phyloP scores from a whole-genome alignment of 1,284 basidiomycete genomes.

The Boletus austroedulis region DNA sequence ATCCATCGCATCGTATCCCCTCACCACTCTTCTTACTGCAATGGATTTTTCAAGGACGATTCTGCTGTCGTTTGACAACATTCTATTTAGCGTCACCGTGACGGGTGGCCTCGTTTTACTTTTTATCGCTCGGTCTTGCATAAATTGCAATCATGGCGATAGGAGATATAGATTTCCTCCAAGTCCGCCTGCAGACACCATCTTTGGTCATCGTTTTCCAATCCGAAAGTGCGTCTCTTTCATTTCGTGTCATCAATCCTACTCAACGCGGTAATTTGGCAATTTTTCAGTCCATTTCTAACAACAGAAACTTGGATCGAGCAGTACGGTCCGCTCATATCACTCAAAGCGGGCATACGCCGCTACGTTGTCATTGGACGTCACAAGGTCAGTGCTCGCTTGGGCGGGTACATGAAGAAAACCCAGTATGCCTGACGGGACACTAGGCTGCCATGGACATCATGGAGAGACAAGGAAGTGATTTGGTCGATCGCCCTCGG shows the following conservation, averaged over 20 bases:
- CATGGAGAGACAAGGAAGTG: slow-evolving; percentile 11
- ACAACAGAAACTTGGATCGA: slow-evolving; percentile 9
- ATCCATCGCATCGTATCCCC: too few species aligned
- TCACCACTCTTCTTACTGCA: too few species aligned
- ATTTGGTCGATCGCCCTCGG: slow-evolving; percentile 6
- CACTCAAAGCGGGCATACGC: slow-evolving; percentile 2
- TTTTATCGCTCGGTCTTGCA: slow-evolving; percentile 1
- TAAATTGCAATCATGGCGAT: neutral
- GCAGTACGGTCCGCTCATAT: slow-evolving; percentile 12
- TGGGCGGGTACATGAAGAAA: neutral
- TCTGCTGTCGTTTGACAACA: neutral
- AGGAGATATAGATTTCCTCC: slow-evolving; percentile 7
- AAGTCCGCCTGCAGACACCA: slow-evolving; percentile 4
- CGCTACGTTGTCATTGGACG: slow-evolving; percentile 17
- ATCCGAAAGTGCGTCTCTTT: slow-evolving; percentile 2
- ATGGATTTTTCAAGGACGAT: too few species aligned
- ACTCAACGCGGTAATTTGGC: too few species aligned
- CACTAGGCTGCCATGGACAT: slow-evolving; percentile 16
- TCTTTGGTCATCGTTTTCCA: slow-evolving; percentile 10
- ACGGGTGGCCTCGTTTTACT: neutral
- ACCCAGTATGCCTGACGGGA: neutral
- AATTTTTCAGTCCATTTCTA: slow-evolving; percentile 6
- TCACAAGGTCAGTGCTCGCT: slow-evolving; percentile 1
- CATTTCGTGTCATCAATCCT: too few species aligned
- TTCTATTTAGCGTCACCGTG: neutral